Percentiles rank a stretch among this genome's conserved stretches.
phyloP scores from a whole-genome alignment of 768 basidiomycete genomes.

The Boletus coccyginus region DNA sequence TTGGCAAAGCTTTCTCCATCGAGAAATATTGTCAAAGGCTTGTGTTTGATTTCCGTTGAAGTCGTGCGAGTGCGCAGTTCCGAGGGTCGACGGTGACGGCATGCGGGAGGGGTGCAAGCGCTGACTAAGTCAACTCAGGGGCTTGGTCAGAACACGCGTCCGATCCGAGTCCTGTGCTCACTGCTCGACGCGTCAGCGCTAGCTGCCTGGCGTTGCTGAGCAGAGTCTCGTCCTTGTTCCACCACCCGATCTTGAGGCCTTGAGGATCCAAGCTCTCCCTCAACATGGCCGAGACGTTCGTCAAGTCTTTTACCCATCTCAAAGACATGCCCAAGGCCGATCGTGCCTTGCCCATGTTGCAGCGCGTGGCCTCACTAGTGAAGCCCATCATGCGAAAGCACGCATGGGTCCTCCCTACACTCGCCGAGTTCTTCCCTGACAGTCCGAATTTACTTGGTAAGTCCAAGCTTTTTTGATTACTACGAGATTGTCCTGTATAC shows the following conservation, averaged over 20 bases:
- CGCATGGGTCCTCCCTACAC: constrained; percentile 71
- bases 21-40: not conserved
- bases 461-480: constrained; percentile 19
- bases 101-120: not conserved
- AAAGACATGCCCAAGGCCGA: constrained; percentile 65
- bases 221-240: not conserved
- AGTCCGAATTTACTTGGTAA: constrained; percentile 69
- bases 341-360: constrained; percentile 64
- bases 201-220: not conserved
- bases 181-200: constrained; percentile 1
- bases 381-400: constrained; percentile 94
- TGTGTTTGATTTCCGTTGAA: not conserved
- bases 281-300: constrained; percentile 54
- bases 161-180: too few species aligned
- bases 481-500: not conserved
- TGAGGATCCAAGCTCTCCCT: not conserved
- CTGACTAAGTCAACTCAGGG: constrained; percentile 15
- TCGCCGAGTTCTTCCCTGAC: constrained; percentile 88
- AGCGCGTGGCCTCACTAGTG: constrained; percentile 72
- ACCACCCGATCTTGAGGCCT: not conserved
- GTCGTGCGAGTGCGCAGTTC: too few species aligned
- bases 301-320: constrained; percentile 69
- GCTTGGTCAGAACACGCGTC: constrained; percentile 6
- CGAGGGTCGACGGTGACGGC: too few species aligned
- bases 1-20: not conserved